Conservation (phyloP, 2,329 filamentous ascomycete genomes). For the Colletotrichum eremochloae region DNA sequence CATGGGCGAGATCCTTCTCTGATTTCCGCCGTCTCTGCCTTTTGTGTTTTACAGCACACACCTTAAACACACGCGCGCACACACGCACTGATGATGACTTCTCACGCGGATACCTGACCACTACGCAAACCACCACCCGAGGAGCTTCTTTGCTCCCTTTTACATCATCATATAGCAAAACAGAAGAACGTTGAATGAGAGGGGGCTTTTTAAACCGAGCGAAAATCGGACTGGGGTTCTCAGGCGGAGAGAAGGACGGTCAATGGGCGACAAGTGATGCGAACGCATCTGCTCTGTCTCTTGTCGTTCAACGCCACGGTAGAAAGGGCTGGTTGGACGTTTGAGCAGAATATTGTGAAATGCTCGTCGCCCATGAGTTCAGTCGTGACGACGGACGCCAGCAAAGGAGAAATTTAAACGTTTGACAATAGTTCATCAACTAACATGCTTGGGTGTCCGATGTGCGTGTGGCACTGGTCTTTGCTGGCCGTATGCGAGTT, state of each 20-base stretch:
- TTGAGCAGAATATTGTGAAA: constrained; percentile 75
- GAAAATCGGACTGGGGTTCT: constrained; percentile 22
- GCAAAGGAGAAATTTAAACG: constrained; percentile 31
- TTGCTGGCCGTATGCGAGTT: background rate
- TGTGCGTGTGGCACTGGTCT: background rate
- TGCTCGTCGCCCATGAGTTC: constrained; percentile 53
- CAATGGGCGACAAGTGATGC: constrained; percentile 17
- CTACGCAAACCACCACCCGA: background rate
- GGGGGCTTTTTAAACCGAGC: constrained; percentile 18
- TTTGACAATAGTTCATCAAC: background rate
- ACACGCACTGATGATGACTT: background rate
- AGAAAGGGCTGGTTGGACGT: constrained; percentile 45
- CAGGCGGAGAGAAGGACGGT: constrained; percentile 38
- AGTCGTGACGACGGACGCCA: constrained; percentile 34
- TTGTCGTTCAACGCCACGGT: constrained; percentile 25
- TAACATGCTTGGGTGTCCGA: background rate
- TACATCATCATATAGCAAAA: constrained; percentile 23
- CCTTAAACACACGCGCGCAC: too few species aligned
- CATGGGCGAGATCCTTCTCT: constrained; percentile 80
- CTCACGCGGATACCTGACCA: constrained; percentile 1
- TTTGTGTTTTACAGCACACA: background rate
- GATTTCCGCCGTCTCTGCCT: constrained; percentile 45
- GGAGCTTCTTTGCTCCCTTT: background rate
- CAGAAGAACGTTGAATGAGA: constrained; percentile 42
- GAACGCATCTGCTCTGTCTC: constrained; percentile 13